Evolutionary conservation across 345 rosid species (phyloP).

Genomic region (Firmiana major): DNA sequence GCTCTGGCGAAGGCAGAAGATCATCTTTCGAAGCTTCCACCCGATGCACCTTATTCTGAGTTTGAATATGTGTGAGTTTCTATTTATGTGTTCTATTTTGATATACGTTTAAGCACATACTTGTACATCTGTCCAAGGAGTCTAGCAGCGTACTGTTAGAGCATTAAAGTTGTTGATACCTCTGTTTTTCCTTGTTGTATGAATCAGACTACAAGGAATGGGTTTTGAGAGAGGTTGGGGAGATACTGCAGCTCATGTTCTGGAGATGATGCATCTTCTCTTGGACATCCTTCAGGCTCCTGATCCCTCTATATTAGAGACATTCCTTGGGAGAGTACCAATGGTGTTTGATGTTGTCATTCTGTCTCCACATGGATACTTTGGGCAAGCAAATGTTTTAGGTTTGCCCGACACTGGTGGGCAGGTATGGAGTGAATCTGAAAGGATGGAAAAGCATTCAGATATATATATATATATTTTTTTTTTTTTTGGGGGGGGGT

Average conservation of each 20-base stretch:
- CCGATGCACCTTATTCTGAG: slow-evolving; percentile 65
- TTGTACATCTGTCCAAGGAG: not conserved
- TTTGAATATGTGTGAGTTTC: slow-evolving; percentile 60
- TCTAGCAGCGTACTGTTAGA: not conserved
- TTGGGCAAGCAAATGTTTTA: slow-evolving; percentile 99
- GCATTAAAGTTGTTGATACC: slow-evolving; percentile 3
- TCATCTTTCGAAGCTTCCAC: slow-evolving; percentile 63
- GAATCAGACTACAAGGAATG: slow-evolving; percentile 71
- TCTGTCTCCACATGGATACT: slow-evolving; percentile 95
- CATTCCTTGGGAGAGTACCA: slow-evolving; percentile 87
- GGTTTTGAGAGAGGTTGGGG: slow-evolving; percentile 99
- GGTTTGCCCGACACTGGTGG: slow-evolving; percentile 99
- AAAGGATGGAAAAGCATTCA: not conserved
- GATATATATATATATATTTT: no score
- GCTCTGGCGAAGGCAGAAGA: slow-evolving; percentile 86
- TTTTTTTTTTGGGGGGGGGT: no score
- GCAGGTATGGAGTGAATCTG: slow-evolving; percentile 49
- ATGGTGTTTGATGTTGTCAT: slow-evolving; percentile 96
- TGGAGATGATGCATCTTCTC: slow-evolving; percentile 81
- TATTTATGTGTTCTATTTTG: not conserved
- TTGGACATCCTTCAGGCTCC: slow-evolving; percentile 96
- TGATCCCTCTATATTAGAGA: slow-evolving; percentile 86
- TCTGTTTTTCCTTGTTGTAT: not conserved
- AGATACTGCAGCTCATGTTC: slow-evolving; percentile 71
- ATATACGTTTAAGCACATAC: not conserved